A percentile compares a stretch with the other conserved stretches of the same genome.
These are phyloP conservation scores for Gossypium herbaceum DNA, from an alignment of 345 rosid genomes.

Conservation along the genomic window DNA sequence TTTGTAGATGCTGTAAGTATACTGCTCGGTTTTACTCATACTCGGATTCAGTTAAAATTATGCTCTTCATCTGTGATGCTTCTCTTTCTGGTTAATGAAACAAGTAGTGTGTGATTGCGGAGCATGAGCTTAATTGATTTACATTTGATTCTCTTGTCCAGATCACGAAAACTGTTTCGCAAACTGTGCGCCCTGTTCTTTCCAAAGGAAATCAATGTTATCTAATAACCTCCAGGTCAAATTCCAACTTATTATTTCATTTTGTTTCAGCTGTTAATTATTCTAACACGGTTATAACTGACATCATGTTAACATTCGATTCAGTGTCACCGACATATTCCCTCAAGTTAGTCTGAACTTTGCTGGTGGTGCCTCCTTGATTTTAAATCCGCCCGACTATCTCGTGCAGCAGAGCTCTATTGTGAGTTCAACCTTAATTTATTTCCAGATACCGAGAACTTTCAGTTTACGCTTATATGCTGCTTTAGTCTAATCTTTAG, in stretches of 20 bases:
- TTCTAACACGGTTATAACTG: constrained; percentile 15
- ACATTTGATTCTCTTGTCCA: constrained; percentile 29
- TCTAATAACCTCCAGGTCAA: constrained; percentile 59
- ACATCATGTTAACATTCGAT: constrained; percentile 17
- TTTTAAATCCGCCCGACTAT: constrained; percentile 69
- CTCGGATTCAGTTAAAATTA: not conserved
- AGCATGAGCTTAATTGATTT: not conserved
- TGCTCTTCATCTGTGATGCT: not conserved
- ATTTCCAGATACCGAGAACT: not conserved
- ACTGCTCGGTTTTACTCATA: not conserved
- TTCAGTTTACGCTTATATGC: not conserved
- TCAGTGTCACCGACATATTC: constrained; percentile 60
- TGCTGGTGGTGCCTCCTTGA: constrained; percentile 80
- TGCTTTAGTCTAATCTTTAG: not conserved
- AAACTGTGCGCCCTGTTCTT: constrained; percentile 49
- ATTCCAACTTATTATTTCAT: constrained; percentile 16
- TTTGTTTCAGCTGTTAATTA: constrained; percentile 4
- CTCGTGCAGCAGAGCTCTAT: constrained; percentile 65
- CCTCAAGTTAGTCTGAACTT: constrained; percentile 91
- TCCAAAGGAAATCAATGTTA: constrained; percentile 65
- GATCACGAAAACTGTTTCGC: constrained; percentile 60
- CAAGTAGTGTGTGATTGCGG: not conserved
- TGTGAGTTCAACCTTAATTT: constrained; percentile 41
- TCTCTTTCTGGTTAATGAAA: not conserved
- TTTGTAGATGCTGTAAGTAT: constrained; percentile 71